Conservation (phyloP, 352 stramenopile genomes). For the Globisporangium perplexum region DNA sequence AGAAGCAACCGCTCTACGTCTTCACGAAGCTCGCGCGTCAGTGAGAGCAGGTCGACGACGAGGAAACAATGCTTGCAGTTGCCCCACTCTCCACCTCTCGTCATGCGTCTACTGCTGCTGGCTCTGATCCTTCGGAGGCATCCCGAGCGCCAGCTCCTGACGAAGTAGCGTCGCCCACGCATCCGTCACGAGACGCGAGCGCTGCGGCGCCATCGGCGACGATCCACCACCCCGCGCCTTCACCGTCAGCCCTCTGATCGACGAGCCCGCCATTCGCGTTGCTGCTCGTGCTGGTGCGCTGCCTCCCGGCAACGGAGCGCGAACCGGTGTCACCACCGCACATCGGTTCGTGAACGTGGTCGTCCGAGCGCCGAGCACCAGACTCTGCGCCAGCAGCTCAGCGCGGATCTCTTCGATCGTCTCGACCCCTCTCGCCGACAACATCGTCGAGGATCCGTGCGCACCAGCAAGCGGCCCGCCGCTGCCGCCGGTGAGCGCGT, state of each 20-base stretch:
- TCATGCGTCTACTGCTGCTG: neutral
- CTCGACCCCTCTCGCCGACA: neutral
- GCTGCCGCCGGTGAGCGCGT: neutral
- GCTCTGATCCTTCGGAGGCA: neutral
- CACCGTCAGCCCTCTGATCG: neutral
- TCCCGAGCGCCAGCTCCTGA: neutral
- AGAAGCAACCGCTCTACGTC: slow-evolving; percentile 29
- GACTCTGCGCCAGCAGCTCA: neutral
- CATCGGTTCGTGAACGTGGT: neutral
- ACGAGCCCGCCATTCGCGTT: neutral
- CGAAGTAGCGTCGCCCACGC: neutral
- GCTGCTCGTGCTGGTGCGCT: neutral
- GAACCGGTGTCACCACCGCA: neutral
- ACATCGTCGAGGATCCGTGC: neutral
- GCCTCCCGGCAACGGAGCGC: neutral
- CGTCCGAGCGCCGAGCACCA: neutral
- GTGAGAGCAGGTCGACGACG: neutral
- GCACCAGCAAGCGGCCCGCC: neutral
- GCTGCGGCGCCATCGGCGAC: neutral
- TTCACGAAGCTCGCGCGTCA: slow-evolving; percentile 14
- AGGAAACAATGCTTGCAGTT: neutral
- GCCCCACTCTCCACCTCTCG: too few relatives aligned
- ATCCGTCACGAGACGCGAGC: neutral
- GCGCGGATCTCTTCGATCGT: neutral
- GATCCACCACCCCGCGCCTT: neutral